Evolutionary conservation across 495 filamentous ascomycete species (phyloP), one percentile per base, ranked within the genome.

Genomic region (Penicillium antarcticum): DNA sequence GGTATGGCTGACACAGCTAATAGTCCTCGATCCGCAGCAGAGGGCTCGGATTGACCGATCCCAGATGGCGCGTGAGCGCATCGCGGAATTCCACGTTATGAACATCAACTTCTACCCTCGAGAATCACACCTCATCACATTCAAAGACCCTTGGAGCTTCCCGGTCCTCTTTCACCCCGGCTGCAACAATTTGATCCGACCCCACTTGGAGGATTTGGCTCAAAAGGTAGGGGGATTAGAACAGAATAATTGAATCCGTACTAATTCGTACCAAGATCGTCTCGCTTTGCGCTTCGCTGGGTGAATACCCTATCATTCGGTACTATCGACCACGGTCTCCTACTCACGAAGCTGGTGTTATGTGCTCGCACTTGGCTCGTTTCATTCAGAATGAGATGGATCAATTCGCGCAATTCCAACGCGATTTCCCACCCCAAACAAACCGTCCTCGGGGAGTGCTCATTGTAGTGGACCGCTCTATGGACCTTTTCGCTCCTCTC

Each of bases 131-230:
- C 69, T 98, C 29, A 74, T 96, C 53, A 96, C 90, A 1, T 95
- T 97, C 55, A 79, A 87, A 48, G 94, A 97, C 66, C 92, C 95
- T 1, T 95, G 85, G 79, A 96, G 91, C 69, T 97, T 97, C 63
- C 92, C 90, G 3, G 80, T 92, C 10, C 71, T 98, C 44, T 98
- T 87, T 73, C 92, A 97, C 65, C 92, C 94, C 10, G 80, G 78
- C 42, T 97, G 95, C 69, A 92, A 92, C 62, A 77, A 86, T 53
- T 77, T 97, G 39, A 85, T 97, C 32, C 78, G 82, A 34, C 75
- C 77, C 35, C 92, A 98, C 60, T 80, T 98, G 73, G 80, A 87
- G 61, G 78, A 82, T 21, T 69, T 97, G 16, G 89, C 95, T 14
- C 87, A 91, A 63, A 97, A 95, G 83, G 91, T 95, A 73, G 35